These are phyloP conservation scores for Parastagonospora nodorum DNA, from an alignment of 2,329 filamentous ascomycete genomes.

Conservation along the genomic window DNA sequence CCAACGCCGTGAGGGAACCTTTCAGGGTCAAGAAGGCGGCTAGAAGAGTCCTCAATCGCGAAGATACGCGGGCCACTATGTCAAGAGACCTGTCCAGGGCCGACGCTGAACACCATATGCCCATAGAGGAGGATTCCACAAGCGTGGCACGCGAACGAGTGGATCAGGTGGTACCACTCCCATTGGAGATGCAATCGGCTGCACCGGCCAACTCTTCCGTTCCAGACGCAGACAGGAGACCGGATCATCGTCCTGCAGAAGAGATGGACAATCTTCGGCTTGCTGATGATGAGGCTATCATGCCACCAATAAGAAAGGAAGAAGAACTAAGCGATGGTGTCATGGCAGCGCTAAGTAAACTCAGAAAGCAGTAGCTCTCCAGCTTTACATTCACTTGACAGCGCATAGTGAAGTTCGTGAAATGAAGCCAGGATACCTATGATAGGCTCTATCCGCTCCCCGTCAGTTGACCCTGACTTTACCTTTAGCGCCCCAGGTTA, in stretches of 20 bases:
- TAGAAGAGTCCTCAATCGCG: constrained; percentile 55
- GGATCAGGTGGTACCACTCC: constrained; percentile 38
- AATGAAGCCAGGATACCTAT: too few relatives aligned
- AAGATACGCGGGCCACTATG: constrained; percentile 31
- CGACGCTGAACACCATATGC: constrained; percentile 24
- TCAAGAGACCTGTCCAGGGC: constrained; percentile 33
- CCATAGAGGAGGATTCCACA: constrained; percentile 17
- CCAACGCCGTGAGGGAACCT: constrained; percentile 77
- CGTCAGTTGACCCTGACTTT: neutral
- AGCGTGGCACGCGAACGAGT: constrained; percentile 32
- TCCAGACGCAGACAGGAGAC: constrained; percentile 45
- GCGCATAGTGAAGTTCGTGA: neutral
- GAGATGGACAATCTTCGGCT: constrained; percentile 28
- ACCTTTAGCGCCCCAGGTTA: neutral
- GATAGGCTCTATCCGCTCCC: too few relatives aligned
- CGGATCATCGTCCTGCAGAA: constrained; percentile 43
- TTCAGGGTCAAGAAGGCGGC: constrained; percentile 76
- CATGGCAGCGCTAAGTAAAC: constrained; percentile 61
- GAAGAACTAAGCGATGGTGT: constrained; percentile 62
- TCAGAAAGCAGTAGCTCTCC: constrained; percentile 49
- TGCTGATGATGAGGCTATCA: constrained; percentile 53
- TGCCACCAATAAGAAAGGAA: constrained; percentile 48
- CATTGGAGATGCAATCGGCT: constrained; percentile 26
- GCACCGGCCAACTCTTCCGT: constrained; percentile 16
- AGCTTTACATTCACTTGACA: neutral